A percentile compares a stretch with the other conserved stretches of the same genome.
Conservation (phyloP, 1,284 basidiomycete genomes). For the Ustanciosporium gigantosporum region DNA sequence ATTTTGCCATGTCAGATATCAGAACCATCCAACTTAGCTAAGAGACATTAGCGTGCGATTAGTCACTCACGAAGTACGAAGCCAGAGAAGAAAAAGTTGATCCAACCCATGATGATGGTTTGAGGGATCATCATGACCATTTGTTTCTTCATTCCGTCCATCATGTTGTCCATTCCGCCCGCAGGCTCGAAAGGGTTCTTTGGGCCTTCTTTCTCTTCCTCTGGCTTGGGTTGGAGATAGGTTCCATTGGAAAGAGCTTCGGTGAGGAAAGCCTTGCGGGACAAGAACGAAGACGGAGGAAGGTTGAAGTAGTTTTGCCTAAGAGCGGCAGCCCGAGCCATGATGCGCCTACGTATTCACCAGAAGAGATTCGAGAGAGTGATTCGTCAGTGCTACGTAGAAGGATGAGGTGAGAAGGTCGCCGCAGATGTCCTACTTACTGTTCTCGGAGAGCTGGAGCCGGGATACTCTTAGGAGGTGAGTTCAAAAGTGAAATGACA, state of each 20-base stretch:
- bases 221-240: conserved; percentile 47
- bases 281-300: conserved; percentile 42
- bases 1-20: too few species aligned
- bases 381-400: too few species aligned
- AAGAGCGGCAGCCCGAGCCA: conserved; percentile 42
- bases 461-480: conserved; percentile 78
- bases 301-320: conserved; percentile 50
- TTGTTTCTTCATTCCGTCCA: conserved; percentile 98
- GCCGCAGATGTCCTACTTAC: conserved; percentile 66
- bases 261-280: conserved; percentile 42
- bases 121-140: conserved; percentile 70
- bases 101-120: conserved; percentile 99
- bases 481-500: conserved; percentile 82
- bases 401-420: neutral
- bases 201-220: conserved; percentile 61
- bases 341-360: conserved; percentile 41
- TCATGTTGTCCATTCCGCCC: conserved; percentile 93
- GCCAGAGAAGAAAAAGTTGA: conserved; percentile 98
- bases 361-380: neutral
- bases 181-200: conserved; percentile 76
- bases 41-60: neutral
- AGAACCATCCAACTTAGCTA: neutral
- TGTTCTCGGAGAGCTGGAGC: conserved; percentile 86
- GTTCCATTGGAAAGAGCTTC: conserved; percentile 47
- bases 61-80: conserved; percentile 87